Evolutionary conservation across 148 eudicot species (phyloP).

Genomic region (Rhododendron simsii): DNA sequence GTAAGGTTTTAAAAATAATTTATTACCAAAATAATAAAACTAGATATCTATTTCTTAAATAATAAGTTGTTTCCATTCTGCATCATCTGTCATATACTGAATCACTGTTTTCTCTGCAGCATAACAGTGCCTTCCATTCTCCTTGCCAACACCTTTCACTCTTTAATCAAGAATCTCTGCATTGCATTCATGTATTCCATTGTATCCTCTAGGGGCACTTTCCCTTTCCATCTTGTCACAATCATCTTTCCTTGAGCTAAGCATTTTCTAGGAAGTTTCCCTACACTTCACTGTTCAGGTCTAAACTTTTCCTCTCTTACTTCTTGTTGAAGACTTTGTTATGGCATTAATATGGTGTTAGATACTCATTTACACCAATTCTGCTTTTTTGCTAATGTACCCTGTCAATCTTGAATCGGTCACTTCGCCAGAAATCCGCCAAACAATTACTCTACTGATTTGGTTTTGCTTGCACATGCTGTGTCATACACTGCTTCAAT

Average conservation of each 20-base stretch:
- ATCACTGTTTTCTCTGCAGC: neutral
- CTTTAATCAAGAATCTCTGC: neutral
- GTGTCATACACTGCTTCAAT: neutral
- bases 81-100: neutral
- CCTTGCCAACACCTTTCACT: neutral
- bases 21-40: too few species aligned
- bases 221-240: neutral
- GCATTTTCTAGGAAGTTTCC: neutral
- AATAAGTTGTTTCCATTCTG: too few species aligned
- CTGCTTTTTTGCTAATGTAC: neutral
- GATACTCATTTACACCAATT: neutral
- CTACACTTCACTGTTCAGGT: neutral
- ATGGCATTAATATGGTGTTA: neutral
- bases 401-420: neutral
- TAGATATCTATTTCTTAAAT: too few species aligned
- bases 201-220: neutral
- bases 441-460: neutral
- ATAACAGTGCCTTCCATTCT: neutral
- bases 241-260: neutral
- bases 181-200: neutral
- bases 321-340: neutral
- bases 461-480: neutral
- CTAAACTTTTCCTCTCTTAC: too few species aligned
- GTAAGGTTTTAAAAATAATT: too few species aligned
- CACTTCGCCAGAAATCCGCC: neutral